These are phyloP conservation scores for Lophium mytilinum DNA, from an alignment of 495 filamentous ascomycete genomes.

Conservation along the genomic window DNA sequence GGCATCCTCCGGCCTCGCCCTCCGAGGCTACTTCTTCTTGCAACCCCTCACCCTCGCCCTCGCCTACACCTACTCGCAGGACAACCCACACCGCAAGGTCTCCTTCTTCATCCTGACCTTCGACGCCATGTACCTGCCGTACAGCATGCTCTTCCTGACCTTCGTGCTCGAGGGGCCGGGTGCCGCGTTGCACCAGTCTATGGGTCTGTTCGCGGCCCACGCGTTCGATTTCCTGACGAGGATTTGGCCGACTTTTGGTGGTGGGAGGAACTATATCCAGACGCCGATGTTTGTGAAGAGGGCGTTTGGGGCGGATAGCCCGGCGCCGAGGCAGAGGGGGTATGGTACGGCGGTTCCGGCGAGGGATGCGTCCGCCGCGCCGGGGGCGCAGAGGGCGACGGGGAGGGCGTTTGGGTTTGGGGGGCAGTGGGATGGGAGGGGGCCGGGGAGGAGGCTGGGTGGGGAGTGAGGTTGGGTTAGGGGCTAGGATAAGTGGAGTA, in stretches of 20 bases:
- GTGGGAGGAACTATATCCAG: constrained; percentile 59
- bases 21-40: constrained; percentile 48
- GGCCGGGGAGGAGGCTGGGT: constrained; percentile 62
- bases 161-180: constrained; percentile 48
- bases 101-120: constrained; percentile 71
- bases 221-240: constrained; percentile 76
- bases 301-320: constrained; percentile 44
- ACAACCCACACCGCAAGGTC: constrained; percentile 62
- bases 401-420: constrained; percentile 30
- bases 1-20: constrained; percentile 43
- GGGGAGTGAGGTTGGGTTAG: constrained; percentile 36
- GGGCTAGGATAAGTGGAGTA: too few relatives aligned
- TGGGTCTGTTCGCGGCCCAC: constrained; percentile 73
- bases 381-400: constrained; percentile 14
- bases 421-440: constrained; percentile 54
- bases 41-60: constrained; percentile 63
- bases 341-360: constrained; percentile 52
- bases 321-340: constrained; percentile 33
- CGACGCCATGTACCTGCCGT: constrained; percentile 65
- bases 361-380: constrained; percentile 26
- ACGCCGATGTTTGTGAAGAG: constrained; percentile 61
- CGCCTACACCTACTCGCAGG: constrained; percentile 73
- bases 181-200: constrained; percentile 47
- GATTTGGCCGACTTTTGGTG: constrained; percentile 75
- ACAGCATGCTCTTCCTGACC: constrained; percentile 61